These are phyloP conservation scores for Abortiporus biennis DNA, from an alignment of 1,284 basidiomycete species.

Conservation along the genomic window DNA sequence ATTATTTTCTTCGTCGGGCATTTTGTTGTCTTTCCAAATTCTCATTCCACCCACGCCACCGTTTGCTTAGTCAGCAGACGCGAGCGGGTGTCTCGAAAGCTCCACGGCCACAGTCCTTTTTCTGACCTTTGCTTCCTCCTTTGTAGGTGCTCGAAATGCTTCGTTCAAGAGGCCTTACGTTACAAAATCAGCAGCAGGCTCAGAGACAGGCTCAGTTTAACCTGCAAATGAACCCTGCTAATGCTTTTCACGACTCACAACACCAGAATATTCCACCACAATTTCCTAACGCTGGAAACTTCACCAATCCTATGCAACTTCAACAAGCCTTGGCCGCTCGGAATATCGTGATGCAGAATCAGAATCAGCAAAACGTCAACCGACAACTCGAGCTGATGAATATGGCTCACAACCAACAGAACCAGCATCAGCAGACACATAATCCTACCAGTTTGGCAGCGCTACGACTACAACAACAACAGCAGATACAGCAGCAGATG, in stretches of 20 bases:
- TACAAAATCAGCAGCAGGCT: conserved; percentile 29
- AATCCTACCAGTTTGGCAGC: background rate
- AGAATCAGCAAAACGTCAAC: background rate
- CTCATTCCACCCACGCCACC: too few relatives aligned
- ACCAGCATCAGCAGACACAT: conserved; percentile 6
- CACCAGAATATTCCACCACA: conserved; percentile 1
- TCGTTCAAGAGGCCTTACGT: too few relatives aligned
- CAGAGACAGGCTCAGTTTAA: conserved; percentile 9
- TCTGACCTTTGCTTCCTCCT: too few relatives aligned
- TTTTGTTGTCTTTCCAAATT: too few relatives aligned
- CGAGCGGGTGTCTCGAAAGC: too few relatives aligned
- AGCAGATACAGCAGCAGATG: conserved; percentile 26
- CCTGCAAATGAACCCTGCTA: conserved; percentile 9
- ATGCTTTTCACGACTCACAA: background rate
- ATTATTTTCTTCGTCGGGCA: too few relatives aligned
- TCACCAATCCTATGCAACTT: background rate
- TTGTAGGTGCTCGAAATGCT: too few relatives aligned
- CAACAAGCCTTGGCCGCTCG: conserved; percentile 4
- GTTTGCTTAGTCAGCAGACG: too few relatives aligned
- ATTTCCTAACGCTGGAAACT: background rate
- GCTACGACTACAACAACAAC: conserved; percentile 8
- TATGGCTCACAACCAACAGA: conserved; percentile 8
- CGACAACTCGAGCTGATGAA: conserved; percentile 9
- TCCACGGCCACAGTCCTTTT: too few relatives aligned
- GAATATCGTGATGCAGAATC: background rate